phyloP scores from a whole-genome alignment of 2,329 filamentous ascomycete species.

The Aspergillus clavatus region DNA sequence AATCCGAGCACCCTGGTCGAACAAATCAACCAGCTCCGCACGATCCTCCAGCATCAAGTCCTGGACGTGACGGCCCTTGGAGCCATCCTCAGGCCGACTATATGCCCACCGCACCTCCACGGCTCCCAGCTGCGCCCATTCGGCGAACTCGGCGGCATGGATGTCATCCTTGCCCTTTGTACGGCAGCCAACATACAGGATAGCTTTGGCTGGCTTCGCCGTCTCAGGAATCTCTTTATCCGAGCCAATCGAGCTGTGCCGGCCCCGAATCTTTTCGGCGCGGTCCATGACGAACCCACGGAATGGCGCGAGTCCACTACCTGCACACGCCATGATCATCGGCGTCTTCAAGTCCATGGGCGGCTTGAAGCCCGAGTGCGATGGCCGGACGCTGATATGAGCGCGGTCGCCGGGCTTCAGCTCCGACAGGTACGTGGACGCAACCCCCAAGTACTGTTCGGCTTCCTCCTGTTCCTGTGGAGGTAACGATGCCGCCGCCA shows the following conservation, averaged over 20 bases:
- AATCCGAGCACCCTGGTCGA: slow-evolving; percentile 49
- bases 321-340: slow-evolving; percentile 38
- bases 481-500: slow-evolving; percentile 23
- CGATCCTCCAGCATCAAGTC: slow-evolving; percentile 49
- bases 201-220: slow-evolving; percentile 26
- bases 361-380: slow-evolving; percentile 34
- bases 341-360: slow-evolving; percentile 31
- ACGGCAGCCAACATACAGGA: slow-evolving; percentile 37
- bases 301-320: slow-evolving; percentile 58
- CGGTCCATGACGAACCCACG: slow-evolving; percentile 61
- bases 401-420: slow-evolving; percentile 29
- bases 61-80: slow-evolving; percentile 51
- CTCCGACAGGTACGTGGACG: slow-evolving; percentile 57
- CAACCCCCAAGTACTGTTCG: slow-evolving; percentile 53
- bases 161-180: slow-evolving; percentile 32
- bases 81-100: slow-evolving; percentile 45
- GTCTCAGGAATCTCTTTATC: slow-evolving; percentile 9
- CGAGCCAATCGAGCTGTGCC: slow-evolving; percentile 15
- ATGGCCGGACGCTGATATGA: slow-evolving; percentile 34
- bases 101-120: slow-evolving; percentile 60
- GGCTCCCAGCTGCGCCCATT: slow-evolving; percentile 59
- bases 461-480: slow-evolving; percentile 42
- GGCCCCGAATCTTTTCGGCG: slow-evolving; percentile 35
- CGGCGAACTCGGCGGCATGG: slow-evolving; percentile 30
- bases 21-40: slow-evolving; percentile 43